A percentile compares a stretch with the other conserved stretches of the same genome.
These are phyloP conservation scores for Bacidia rubella DNA, from an alignment of 495 filamentous ascomycete genomes.

Conservation along the genomic window DNA sequence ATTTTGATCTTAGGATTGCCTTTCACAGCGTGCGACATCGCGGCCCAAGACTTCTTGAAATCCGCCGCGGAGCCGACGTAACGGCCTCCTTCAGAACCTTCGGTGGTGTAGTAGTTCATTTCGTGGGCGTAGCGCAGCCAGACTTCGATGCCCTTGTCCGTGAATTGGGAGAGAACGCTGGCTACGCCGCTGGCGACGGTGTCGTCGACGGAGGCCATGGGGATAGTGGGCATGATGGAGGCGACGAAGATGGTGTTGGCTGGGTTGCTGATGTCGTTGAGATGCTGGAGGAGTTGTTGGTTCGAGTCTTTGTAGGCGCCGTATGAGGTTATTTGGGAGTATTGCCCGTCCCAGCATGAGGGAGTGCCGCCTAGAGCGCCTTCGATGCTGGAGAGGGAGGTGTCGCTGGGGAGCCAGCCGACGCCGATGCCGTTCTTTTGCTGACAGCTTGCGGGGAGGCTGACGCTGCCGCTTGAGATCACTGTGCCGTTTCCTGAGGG, in stretches of 20 bases:
- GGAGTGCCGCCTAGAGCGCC: constrained; percentile 1
- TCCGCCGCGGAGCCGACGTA: constrained; percentile 3
- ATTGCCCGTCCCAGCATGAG: constrained; percentile 14
- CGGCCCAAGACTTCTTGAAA: constrained; percentile 9
- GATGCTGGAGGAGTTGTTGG: constrained; percentile 5
- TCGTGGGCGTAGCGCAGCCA: constrained; percentile 18
- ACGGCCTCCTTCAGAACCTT: not conserved
- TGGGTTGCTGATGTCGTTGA: constrained; percentile 3
- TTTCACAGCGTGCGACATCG: constrained; percentile 11
- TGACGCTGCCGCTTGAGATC: constrained; percentile 9
- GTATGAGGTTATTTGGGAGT: constrained; percentile 11
- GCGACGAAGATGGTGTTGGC: constrained; percentile 15
- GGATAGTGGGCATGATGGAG: constrained; percentile 13
- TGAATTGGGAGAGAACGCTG: constrained; percentile 8
- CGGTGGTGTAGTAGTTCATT: constrained; percentile 16
- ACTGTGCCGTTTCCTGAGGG: not conserved
- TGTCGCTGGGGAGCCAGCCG: constrained; percentile 13
- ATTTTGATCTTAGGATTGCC: constrained; percentile 10
- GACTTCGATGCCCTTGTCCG: constrained; percentile 10
- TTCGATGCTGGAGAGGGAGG: not conserved
- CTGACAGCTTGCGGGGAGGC: constrained; percentile 10
- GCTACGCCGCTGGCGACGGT: constrained; percentile 6
- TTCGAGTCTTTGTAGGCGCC: constrained; percentile 9
- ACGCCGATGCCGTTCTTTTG: constrained; percentile 13
- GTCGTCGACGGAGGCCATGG: constrained; percentile 6